phyloP scores from a whole-genome alignment of 176 grass and related monocot species.

The Raddia distichophylla region DNA sequence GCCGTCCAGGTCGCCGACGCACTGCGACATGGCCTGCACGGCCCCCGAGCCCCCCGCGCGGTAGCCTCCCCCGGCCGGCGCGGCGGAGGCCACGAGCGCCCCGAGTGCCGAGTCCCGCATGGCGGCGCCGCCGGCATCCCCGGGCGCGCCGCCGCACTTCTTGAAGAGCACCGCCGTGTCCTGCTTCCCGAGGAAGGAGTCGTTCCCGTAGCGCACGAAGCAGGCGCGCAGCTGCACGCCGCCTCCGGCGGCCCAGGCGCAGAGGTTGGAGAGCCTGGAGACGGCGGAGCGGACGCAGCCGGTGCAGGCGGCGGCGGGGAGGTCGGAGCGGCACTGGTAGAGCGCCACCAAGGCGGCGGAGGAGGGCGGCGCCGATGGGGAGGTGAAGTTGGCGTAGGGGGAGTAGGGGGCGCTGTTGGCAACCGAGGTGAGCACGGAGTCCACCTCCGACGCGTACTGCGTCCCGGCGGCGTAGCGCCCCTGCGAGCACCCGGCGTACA shows the following conservation, averaged over 20 bases:
- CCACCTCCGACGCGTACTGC: slow-evolving; percentile 59
- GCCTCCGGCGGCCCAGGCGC: slow-evolving; percentile 62
- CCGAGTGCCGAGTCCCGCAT: slow-evolving; percentile 81
- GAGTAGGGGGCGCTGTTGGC: slow-evolving; percentile 56
- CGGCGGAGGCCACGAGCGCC: slow-evolving; percentile 47
- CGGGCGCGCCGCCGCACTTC: slow-evolving; percentile 67
- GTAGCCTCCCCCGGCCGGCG: slow-evolving; percentile 53
- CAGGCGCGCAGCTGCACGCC: slow-evolving; percentile 77
- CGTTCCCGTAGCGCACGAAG: slow-evolving; percentile 85
- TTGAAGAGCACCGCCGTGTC: slow-evolving; percentile 78
- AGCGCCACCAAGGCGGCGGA: slow-evolving; percentile 43
- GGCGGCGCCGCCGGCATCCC: slow-evolving; percentile 45
- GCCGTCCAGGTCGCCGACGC: slow-evolving; percentile 74
- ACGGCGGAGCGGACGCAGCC: slow-evolving; percentile 70
- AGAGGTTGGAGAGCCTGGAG: slow-evolving; percentile 67
- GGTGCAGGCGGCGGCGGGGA: slow-evolving; percentile 54
- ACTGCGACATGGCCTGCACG: slow-evolving; percentile 94
- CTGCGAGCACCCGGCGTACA: slow-evolving; percentile 87
- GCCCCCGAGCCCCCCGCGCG: slow-evolving; percentile 60
- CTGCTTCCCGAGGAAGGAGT: slow-evolving; percentile 81
- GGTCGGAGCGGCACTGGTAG: slow-evolving; percentile 92
- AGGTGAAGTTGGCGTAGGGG: slow-evolving; percentile 68
- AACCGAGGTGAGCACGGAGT: slow-evolving; percentile 76
- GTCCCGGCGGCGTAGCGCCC: slow-evolving; percentile 54
- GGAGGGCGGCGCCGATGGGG: slow-evolving; percentile 8